These are phyloP conservation scores for Coemansia erecta DNA, from an alignment of 192 early-diverging fungal genomes.

Conservation along the genomic window DNA sequence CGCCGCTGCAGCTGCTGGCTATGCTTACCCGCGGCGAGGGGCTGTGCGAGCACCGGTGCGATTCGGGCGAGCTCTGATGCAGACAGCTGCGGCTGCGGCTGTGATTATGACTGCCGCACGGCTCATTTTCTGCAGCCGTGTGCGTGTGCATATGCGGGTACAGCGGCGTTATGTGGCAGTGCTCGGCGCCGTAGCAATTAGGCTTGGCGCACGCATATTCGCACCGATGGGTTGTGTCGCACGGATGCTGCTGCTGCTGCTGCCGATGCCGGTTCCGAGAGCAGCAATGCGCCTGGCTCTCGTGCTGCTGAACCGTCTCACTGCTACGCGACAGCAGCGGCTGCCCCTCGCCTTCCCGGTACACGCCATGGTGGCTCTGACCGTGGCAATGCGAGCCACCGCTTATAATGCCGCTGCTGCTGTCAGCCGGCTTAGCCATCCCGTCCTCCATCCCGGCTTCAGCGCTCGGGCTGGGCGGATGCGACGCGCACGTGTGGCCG, in stretches of 20 bases:
- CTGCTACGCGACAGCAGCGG: conserved; percentile 16
- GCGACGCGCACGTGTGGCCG: conserved; percentile 41
- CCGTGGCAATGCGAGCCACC: conserved; percentile 5
- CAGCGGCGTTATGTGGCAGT: conserved; percentile 46
- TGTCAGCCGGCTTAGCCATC: background rate
- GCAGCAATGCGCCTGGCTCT: background rate
- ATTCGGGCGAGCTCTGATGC: too few relatives aligned
- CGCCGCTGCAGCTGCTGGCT: too few relatives aligned
- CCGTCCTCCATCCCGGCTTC: conserved; percentile 6
- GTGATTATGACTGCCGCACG: background rate
- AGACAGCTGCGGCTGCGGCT: background rate
- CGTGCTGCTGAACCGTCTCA: background rate
- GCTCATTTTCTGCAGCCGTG: background rate
- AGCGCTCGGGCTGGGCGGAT: conserved; percentile 28
- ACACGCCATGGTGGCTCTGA: background rate
- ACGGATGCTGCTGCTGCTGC: background rate
- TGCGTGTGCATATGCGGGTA: conserved; percentile 40
- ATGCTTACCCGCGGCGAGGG: too few relatives aligned
- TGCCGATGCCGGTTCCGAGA: background rate
- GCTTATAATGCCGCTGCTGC: background rate
- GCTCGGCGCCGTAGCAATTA: conserved; percentile 35
- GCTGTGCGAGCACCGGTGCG: too few relatives aligned
- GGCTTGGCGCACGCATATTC: conserved; percentile 41
- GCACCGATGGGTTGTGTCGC: conserved; percentile 6
- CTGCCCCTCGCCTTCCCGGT: conserved; percentile 13